These are phyloP conservation scores for Russula brevipes DNA, from an alignment of 768 basidiomycete genomes.

Conservation along the genomic window DNA sequence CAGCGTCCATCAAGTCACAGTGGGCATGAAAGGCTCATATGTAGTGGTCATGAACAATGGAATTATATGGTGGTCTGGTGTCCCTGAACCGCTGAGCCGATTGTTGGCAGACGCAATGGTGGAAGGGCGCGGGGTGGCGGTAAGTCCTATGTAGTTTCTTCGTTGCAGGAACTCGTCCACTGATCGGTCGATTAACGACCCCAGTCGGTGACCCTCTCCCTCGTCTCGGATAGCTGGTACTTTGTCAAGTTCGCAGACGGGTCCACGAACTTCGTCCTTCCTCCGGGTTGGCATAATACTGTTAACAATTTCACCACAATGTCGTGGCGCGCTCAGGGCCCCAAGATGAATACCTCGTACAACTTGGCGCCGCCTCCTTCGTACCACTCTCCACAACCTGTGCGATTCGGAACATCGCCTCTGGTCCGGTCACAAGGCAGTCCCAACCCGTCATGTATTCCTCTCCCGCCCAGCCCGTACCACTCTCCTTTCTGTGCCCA, in stretches of 20 bases:
- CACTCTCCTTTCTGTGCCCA: not conserved
- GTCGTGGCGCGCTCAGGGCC: not conserved
- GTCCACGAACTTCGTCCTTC: not conserved
- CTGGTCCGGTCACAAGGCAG: not conserved
- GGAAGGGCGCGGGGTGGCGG: not conserved
- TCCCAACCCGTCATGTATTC: not conserved
- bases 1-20: slow-evolving; percentile 15
- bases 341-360: not conserved
- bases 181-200: not conserved
- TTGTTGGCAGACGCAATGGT: not conserved
- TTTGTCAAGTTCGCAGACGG: not conserved
- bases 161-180: not conserved
- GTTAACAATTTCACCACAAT: not conserved
- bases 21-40: slow-evolving; percentile 8
- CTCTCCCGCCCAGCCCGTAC: not conserved
- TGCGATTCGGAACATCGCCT: not conserved
- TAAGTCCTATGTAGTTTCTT: not conserved
- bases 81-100: not conserved
- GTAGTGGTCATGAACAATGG: slow-evolving; percentile 12
- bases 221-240: not conserved
- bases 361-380: not conserved
- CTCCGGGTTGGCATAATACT: slow-evolving; percentile 1
- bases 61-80: not conserved
- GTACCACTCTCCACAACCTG: not conserved
- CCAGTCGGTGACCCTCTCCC: slow-evolving; percentile 12